These are phyloP conservation scores for Phaeoacremonium minimum DNA, from an alignment of 2,329 filamentous ascomycete species.

Conservation along the genomic window DNA sequence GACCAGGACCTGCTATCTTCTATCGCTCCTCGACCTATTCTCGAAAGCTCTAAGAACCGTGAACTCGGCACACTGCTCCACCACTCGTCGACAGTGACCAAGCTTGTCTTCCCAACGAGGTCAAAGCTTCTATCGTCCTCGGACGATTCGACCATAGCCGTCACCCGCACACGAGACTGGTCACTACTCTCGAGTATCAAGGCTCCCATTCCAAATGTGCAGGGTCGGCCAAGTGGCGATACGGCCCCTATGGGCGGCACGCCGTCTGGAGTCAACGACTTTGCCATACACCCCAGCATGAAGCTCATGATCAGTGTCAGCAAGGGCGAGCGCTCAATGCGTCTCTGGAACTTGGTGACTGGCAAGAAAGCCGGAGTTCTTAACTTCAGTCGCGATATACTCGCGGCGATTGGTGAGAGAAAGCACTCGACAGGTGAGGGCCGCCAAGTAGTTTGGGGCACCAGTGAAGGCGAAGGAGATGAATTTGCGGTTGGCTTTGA, in stretches of 20 bases:
- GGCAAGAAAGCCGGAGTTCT: constrained; percentile 93
- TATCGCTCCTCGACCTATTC: constrained; percentile 67
- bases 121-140: constrained; percentile 83
- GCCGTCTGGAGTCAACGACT: constrained; percentile 88
- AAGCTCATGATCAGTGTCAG: constrained; percentile 94
- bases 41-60: constrained; percentile 81
- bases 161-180: constrained; percentile 87
- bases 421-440: constrained; percentile 79
- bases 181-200: constrained; percentile 83
- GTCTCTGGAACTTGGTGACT: constrained; percentile 94
- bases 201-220: constrained; percentile 75
- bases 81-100: constrained; percentile 77
- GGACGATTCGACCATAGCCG: constrained; percentile 87
- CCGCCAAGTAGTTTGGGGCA: constrained; percentile 75
- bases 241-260: constrained; percentile 77
- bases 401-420: constrained; percentile 72
- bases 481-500: constrained; percentile 91
- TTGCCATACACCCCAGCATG: constrained; percentile 92
- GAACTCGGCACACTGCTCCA: constrained; percentile 85
- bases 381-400: constrained; percentile 71
- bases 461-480: constrained; percentile 62
- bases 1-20: constrained; percentile 58
- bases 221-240: constrained; percentile 81
- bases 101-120: constrained; percentile 76
- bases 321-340: constrained; percentile 85